Evolutionary conservation across 139 green algal species (phyloP).

Genomic region (Chlorella sp.): DNA sequence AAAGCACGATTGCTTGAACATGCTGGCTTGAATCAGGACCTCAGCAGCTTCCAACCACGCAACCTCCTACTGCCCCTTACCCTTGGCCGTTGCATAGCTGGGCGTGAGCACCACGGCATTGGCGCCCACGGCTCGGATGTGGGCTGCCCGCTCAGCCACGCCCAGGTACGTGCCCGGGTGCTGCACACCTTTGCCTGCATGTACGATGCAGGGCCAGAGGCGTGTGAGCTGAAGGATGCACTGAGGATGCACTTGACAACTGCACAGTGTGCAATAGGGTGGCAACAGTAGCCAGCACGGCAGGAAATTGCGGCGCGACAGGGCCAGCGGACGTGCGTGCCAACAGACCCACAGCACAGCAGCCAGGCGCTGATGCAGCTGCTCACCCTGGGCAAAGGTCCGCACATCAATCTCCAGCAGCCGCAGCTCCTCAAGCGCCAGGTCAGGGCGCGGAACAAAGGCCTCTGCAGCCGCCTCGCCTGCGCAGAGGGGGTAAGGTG

Average conservation of each 20-base stretch:
- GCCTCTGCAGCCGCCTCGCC: not conserved
- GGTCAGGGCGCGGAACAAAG: not conserved
- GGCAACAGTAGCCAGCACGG: too few relatives aligned
- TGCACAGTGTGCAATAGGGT: too few relatives aligned
- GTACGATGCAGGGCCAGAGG: not conserved
- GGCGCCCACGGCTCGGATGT: slow-evolving; percentile 48
- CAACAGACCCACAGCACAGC: too few relatives aligned
- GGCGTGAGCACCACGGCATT: slow-evolving; percentile 72
- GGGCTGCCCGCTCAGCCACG: slow-evolving; percentile 55
- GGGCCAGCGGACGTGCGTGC: too few relatives aligned
- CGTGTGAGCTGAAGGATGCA: not conserved
- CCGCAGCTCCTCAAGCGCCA: slow-evolving; percentile 54
- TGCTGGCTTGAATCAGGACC: too few relatives aligned
- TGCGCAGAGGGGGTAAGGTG: too few relatives aligned
- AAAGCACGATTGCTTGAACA: too few relatives aligned
- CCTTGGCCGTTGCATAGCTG: slow-evolving; percentile 35
- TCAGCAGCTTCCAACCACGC: too few relatives aligned
- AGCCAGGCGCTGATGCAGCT: too few relatives aligned
- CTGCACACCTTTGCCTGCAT: slow-evolving; percentile 38
- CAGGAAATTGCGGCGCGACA: too few relatives aligned
- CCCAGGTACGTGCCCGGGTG: slow-evolving; percentile 73
- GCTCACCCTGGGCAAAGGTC: slow-evolving; percentile 49
- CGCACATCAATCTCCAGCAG: slow-evolving; percentile 76
- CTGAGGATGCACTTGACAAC: not conserved
- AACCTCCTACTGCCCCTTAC: not conserved